Base-by-base conservation (phyloP, 352 stramenopile species). In the Phytophthora tubulina region DNA sequence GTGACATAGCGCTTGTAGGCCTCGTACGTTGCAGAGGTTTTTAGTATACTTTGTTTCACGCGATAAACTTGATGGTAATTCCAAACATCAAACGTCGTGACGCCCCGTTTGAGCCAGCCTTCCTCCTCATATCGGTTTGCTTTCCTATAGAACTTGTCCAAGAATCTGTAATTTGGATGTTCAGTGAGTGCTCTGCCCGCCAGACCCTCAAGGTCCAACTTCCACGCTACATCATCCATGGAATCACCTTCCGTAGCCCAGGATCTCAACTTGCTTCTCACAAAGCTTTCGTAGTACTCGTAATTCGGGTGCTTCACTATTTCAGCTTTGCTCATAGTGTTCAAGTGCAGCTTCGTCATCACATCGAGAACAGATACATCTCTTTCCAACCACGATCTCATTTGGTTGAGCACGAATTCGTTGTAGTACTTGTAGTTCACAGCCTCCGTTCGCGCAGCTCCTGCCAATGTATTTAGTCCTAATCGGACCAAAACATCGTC, bases 381-480 rank as follows among this genome's bases (percentile, higher is more conserved):
- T 0, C 31, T 41, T 17, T 54, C 27, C n/a, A 66, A 4, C 63
- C 63, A 71, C 0, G 17, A 27, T 30, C 9, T n/a, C 45, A 65
- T 6, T 52, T 60, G 63, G 9, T 46, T 60, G 17, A 31, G 0
- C 54, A 71, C 6, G 9, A 66, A 71, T 3, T 39, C 36, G 2
- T 71, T 46, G 32, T 60, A 71, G 32, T 71, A 71, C 36, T 60
- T 31, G 63, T 49, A 65, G 45, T 66, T 71, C 7, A 60, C 63
- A 27, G 44, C 30, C 3, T 66, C 0, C 41, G 30, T 33, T 17
- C 63, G 45, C 11, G 53, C 35, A 38, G 5, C 27, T 4, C n/a
- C 35, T 17, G 52, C 17, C 36, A 71, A 3, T 1, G 45, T 66
- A 11, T 66, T 66, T 8, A 71, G 15, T 27, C 32, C 39, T 35